Conservation (phyloP, 768 basidiomycete genomes). For the Naganishia kalamii region DNA sequence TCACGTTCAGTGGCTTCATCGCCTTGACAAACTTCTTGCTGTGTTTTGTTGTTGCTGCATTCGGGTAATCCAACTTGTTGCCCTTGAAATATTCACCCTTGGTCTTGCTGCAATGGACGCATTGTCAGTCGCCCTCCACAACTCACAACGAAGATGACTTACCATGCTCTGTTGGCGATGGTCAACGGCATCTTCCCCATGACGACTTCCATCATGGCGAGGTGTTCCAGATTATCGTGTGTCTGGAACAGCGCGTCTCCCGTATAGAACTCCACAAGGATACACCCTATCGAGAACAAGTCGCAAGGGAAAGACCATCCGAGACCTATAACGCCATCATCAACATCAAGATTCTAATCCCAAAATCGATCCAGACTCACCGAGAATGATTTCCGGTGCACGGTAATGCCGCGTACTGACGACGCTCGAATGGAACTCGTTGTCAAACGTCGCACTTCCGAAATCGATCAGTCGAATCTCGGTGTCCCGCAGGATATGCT, state of each 20-base stretch:
- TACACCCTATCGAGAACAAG: conserved; percentile 96
- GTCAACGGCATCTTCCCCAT: conserved; percentile 96
- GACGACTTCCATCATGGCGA: conserved; percentile 99
- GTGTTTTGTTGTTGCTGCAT: conserved; percentile 75
- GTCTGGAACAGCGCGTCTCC: conserved; percentile 98
- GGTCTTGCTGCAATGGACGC: conserved; percentile 51
- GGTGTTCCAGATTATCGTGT: conserved; percentile 96
- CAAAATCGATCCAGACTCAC: conserved; percentile 52
- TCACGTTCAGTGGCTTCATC: conserved; percentile 68
- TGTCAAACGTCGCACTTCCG: conserved; percentile 94
- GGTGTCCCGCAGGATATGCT: conserved; percentile 74
- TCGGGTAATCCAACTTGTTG: conserved; percentile 80
- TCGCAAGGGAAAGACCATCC: conserved; percentile 99
- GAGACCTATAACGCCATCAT: conserved; percentile 56
- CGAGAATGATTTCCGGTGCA: conserved; percentile 96
- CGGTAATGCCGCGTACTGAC: conserved; percentile 97
- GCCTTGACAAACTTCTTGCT: conserved; percentile 89
- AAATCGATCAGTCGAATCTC: conserved; percentile 97
- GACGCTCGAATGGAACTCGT: conserved; percentile 96
- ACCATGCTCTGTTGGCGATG: conserved; percentile 51
- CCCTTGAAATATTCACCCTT: conserved; percentile 94
- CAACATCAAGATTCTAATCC: neutral
- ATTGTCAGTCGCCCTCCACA: conserved; percentile 39
- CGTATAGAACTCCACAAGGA: conserved; percentile 96
- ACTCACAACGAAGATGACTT: conserved; percentile 17